Evolutionary conservation across 495 filamentous ascomycete species (phyloP), one percentile per base, ranked within the genome.

Genomic region (Penicillium angulare): DNA sequence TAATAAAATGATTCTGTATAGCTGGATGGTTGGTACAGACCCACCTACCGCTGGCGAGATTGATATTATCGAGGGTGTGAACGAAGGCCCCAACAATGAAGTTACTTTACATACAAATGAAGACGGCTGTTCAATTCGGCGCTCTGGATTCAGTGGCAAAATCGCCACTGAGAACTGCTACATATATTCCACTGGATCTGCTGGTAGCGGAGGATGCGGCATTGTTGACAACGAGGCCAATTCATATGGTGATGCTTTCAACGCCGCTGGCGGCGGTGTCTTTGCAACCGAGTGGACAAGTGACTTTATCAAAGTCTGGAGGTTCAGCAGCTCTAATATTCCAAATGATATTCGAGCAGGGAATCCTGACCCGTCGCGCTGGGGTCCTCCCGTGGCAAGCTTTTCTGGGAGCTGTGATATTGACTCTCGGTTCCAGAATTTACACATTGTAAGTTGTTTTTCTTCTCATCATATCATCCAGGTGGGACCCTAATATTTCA

Each of bases 61-160:
- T 55, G 86, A 89, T 50, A 77, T 90, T 35, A 85, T 91, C 69
- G 86, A 90, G 65, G 81, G 84, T 31, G 82, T 84, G 41, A 86
- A 87, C 71, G 60, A 68, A 20, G 62, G 72, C n/a, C 56, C 70
- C 23, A 65, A 66, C 20, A 86, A 87, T 64, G 67, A 77, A 24
- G 81, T 88, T 73, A 79, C 84, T 29, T 73, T 88, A 2, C 86
- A 89, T 73, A 88, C 85, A 24, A 74, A 71, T 35, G 3, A 45
- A 2, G 57, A 73, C 6, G 76, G 73, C 36, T 90, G 86, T 72
- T 64, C 64, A 26, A 81, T 87, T 69, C 43, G 56, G 8, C 57
- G 68, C 47, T 64, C 65, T 6, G 82, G 79, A 32, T 68, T 76
- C 43, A 59, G 55, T 3, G 72, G 79, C 32, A 43, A 48, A 38